Conservation (phyloP, 495 filamentous ascomycete species). For the Talaromyces adpressus region DNA sequence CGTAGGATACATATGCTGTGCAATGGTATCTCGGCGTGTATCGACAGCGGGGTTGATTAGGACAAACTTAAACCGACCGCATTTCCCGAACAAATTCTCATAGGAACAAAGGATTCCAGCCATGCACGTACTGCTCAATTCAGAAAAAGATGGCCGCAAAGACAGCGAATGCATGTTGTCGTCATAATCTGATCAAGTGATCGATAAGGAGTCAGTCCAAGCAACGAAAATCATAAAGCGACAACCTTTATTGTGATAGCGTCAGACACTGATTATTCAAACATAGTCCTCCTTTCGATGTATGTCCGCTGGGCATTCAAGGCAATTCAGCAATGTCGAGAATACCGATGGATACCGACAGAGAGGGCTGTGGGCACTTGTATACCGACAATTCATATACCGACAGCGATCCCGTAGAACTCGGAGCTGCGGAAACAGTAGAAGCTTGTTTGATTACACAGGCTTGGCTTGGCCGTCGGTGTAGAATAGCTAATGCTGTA, state of each 20-base stretch:
- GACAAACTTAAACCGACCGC: background rate
- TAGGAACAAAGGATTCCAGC: background rate
- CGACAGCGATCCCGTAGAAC: background rate
- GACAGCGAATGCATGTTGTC: background rate
- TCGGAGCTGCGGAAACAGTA: background rate
- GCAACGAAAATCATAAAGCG: background rate
- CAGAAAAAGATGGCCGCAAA: background rate
- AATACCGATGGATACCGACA: background rate
- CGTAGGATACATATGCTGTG: too few species aligned
- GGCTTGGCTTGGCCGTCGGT: background rate
- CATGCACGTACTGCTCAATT: background rate
- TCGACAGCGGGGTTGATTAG: background rate
- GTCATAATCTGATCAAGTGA: constrained; percentile 4
- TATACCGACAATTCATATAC: background rate
- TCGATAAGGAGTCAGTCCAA: background rate
- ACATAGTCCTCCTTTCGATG: background rate
- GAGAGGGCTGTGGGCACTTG: background rate
- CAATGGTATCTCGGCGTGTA: background rate
- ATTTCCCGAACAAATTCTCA: background rate
- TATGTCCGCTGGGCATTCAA: background rate
- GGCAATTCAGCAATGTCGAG: background rate
- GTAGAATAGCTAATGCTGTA: background rate
- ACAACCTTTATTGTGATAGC: background rate
- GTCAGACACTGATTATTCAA: background rate
- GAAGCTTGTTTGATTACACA: background rate